These are phyloP conservation scores for Rhynchosporium graminicola DNA, from an alignment of 2,329 filamentous ascomycete species.

Conservation along the genomic window DNA sequence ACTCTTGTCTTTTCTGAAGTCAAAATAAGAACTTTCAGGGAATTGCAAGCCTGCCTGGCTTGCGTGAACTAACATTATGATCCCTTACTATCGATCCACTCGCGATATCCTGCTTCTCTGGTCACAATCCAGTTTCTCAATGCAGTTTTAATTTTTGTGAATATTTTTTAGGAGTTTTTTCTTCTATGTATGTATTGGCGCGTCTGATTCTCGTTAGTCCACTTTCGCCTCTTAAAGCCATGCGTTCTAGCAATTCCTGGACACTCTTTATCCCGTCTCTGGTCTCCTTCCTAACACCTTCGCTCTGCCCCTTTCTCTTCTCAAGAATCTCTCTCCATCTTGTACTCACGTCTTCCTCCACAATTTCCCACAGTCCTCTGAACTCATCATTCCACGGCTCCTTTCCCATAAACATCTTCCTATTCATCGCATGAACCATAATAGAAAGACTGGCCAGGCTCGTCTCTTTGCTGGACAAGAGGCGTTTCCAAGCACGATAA, in stretches of 20 bases:
- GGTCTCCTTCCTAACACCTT: background rate
- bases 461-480: background rate
- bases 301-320: background rate
- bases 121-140: too few species aligned
- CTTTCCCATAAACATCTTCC: background rate
- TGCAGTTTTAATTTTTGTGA: too few species aligned
- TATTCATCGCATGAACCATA: background rate
- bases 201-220: background rate
- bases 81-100: too few species aligned
- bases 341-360: background rate
- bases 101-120: too few species aligned
- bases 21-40: too few species aligned
- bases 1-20: too few species aligned
- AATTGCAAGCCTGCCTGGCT: too few species aligned
- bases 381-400: slow-evolving; percentile 2
- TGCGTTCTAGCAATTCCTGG: background rate
- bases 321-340: background rate
- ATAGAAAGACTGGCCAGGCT: background rate
- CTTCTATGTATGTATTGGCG: too few species aligned
- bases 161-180: too few species aligned
- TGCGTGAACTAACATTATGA: too few species aligned
- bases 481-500: background rate
- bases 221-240: background rate
- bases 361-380: background rate
- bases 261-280: background rate